Conservation (phyloP, 805 yeast genomes). For the Hermanozyma aechmeae region DNA sequence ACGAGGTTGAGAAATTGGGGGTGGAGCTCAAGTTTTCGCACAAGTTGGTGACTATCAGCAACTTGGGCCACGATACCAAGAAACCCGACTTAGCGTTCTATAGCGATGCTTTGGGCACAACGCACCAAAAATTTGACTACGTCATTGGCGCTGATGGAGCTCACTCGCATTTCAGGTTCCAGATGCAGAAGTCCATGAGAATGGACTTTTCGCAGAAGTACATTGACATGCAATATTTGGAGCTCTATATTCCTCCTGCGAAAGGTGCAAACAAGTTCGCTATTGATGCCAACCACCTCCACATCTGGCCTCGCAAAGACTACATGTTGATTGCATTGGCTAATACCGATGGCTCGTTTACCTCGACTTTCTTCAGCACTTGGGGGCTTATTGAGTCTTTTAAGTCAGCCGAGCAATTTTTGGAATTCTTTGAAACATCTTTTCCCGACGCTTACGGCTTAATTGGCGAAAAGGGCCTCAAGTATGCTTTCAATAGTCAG, state of each 20-base stretch:
- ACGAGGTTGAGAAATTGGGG: constrained; percentile 43
- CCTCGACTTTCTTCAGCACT: constrained; percentile 83
- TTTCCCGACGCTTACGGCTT: constrained; percentile 70
- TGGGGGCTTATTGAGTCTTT: constrained; percentile 54
- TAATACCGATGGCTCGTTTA: constrained; percentile 77
- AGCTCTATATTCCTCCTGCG: constrained; percentile 60
- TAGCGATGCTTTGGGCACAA: constrained; percentile 8
- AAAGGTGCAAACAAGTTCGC: constrained; percentile 26
- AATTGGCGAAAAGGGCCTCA: constrained; percentile 51
- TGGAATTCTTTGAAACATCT: constrained; percentile 44
- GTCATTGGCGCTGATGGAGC: constrained; percentile 85
- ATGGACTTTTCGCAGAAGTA: constrained; percentile 70
- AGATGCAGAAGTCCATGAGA: constrained; percentile 54
- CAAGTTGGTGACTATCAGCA: constrained; percentile 40
- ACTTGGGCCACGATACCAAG: constrained; percentile 6
- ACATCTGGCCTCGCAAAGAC: constrained; percentile 85
- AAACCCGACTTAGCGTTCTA: constrained; percentile 17
- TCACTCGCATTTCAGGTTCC: constrained; percentile 62
- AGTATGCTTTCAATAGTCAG: constrained; percentile 41
- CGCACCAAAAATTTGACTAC: constrained; percentile 34
- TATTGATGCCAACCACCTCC: constrained; percentile 68
- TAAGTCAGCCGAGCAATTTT: constrained; percentile 32
- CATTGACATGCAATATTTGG: constrained; percentile 78
- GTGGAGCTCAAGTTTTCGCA: constrained; percentile 45
- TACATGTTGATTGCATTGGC: constrained; percentile 89